Evolutionary conservation across 305 asterid species (phyloP).

Genomic region (Solanum hybrid): DNA sequence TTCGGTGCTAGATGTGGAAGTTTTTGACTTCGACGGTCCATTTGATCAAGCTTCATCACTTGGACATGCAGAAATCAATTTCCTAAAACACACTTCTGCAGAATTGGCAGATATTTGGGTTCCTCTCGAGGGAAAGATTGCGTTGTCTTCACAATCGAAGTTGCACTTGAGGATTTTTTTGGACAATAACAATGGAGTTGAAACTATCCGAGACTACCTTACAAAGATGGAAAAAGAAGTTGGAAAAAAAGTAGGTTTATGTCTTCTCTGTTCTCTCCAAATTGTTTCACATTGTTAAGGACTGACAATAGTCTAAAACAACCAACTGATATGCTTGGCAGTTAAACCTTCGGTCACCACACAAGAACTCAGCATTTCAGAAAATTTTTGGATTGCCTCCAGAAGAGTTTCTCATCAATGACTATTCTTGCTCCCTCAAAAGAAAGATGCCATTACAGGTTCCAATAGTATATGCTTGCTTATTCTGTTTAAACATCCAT

Average conservation of each 20-base stretch:
- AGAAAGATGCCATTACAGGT: constrained; percentile 92
- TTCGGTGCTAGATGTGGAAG: constrained; percentile 70
- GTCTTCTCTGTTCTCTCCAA: neutral
- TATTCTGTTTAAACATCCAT: neutral
- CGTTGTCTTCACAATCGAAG: constrained; percentile 60
- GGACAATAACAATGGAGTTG: constrained; percentile 79
- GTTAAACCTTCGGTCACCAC: constrained; percentile 80
- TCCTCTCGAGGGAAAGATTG: constrained; percentile 70
- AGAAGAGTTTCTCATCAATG: constrained; percentile 80
- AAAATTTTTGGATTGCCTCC: constrained; percentile 68
- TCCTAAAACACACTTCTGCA: constrained; percentile 63
- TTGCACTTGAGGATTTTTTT: constrained; percentile 70
- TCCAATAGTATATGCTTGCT: neutral
- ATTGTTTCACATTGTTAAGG: neutral
- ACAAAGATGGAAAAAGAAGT: constrained; percentile 76
- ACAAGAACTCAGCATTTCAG: constrained; percentile 64
- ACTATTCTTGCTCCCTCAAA: constrained; percentile 75
- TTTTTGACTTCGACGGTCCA: constrained; percentile 77
- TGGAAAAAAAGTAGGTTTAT: constrained; percentile 70
- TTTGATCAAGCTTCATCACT: constrained; percentile 65
- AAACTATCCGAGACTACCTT: constrained; percentile 72
- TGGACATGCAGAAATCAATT: constrained; percentile 80
- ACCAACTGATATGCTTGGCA: constrained; percentile 23
- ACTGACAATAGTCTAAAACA: neutral
- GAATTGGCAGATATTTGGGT: constrained; percentile 88